Base-by-base conservation (phyloP, 768 basidiomycete genomes). In the Mycena vitilis region DNA sequence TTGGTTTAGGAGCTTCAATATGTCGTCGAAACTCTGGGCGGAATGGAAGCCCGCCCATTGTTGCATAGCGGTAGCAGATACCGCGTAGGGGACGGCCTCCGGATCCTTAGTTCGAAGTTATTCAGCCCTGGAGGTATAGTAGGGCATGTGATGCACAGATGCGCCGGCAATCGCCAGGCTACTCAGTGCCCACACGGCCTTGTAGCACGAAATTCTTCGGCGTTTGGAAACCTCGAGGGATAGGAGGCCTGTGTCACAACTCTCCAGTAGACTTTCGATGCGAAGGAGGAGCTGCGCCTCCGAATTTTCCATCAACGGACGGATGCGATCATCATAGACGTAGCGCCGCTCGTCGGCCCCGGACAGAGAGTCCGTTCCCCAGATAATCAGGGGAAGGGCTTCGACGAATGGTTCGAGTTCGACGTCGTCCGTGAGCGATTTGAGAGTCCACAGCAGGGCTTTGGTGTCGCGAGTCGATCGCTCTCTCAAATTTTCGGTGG, bases 241-340 rank as follows among this genome's bases (percentile, higher is more conserved):
- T 9, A 58, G 40, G 34, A 44, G 23, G 18, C 40, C 57, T 15
- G 11, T 45, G 23, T 44, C 4, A 42, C 22, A 58, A 13, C 6
- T 25, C 5, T 30, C 12, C 0, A 15, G 6, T 9, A 58, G 34
- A 22, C 9, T 30, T 5, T 30, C 11, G 4, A 58, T 22, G 15
- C 57, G 57, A 13, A 1, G 4, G 25, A 42, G 23, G 10, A 58
- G 20, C 13, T 37, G 53, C 4, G 15, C 30, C 1, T 58, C 40
- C 0, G 57, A 8, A 45, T 44, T 18, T 2, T 42, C 37, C 16
- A 44, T 42, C 4, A 58, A 22, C 16, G 13, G 22, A 6, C 25
- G 40, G 40, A 58, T 58, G n/a, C 22, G 40, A 18, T 22, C 57
- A 58, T 58, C 57, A 9, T 58, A 58, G 8, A 25, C 40, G 12